phyloP scores from a whole-genome alignment of 1,139 yeast genomes.

The Yamadazyma songkhlaensis region DNA sequence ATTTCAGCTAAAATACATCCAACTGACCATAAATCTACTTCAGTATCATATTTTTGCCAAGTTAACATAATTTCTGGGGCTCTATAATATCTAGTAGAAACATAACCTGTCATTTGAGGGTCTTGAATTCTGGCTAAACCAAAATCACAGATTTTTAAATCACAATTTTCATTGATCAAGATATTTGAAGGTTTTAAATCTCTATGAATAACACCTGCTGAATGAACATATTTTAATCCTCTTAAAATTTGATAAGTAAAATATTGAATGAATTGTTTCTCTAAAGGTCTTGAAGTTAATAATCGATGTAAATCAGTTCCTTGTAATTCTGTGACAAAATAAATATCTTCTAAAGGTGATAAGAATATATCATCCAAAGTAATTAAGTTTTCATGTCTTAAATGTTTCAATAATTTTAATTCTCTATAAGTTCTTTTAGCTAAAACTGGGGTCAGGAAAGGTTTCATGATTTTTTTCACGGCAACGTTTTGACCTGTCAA shows the following conservation, averaged over 20 bases:
- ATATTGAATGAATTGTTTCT: constrained; percentile 94
- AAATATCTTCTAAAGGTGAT: constrained; percentile 93
- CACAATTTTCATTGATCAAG: constrained; percentile 92
- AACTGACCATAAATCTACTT: constrained; percentile 99
- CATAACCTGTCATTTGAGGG: constrained; percentile 99
- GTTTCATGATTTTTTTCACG: constrained; percentile 95
- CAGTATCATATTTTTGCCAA: constrained; percentile 99
- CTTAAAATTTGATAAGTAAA: constrained; percentile 90
- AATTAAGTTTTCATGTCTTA: constrained; percentile 92
- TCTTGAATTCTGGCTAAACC: constrained; percentile 97
- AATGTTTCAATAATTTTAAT: constrained; percentile 85
- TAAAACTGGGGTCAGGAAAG: constrained; percentile 89
- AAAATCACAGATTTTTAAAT: constrained; percentile 93
- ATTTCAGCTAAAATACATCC: constrained; percentile 98
- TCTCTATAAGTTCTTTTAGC: constrained; percentile 97
- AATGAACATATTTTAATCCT: constrained; percentile 92
- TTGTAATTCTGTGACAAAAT: constrained; percentile 93
- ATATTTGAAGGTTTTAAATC: constrained; percentile 94
- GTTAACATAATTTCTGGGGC: constrained; percentile 99
- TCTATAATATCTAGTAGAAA: constrained; percentile 91
- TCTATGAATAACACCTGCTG: constrained; percentile 95
- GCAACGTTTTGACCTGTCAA: constrained; percentile 93
- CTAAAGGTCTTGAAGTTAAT: constrained; percentile 88
- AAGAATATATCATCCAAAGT: constrained; percentile 91
- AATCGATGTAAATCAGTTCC: constrained; percentile 95